These are phyloP conservation scores for Tilletia indica DNA, from an alignment of 1,284 basidiomycete genomes.

Conservation along the genomic window DNA sequence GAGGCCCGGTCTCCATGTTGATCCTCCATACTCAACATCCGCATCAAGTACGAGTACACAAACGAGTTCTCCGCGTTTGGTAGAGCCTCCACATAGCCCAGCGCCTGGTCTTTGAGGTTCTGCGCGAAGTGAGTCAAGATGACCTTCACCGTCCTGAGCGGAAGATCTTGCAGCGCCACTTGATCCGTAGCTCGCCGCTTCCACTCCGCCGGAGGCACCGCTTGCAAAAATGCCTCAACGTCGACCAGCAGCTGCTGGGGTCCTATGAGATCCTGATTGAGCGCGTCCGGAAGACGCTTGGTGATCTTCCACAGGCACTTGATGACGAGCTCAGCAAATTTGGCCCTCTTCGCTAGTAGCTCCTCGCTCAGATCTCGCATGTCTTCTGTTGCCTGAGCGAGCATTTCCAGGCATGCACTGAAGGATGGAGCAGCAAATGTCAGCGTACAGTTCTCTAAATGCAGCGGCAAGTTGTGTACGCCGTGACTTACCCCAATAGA, in stretches of 20 bases:
- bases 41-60: constrained; percentile 50
- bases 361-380: constrained; percentile 64
- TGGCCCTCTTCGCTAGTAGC: constrained; percentile 61
- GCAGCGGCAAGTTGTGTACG: background rate
- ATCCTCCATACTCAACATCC: constrained; percentile 41
- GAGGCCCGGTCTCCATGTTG: constrained; percentile 18
- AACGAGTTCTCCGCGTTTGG: constrained; percentile 46
- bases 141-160: constrained; percentile 85
- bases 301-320: constrained; percentile 99
- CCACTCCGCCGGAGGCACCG: constrained; percentile 93
- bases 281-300: constrained; percentile 85
- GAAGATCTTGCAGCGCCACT: constrained; percentile 93
- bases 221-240: constrained; percentile 89
- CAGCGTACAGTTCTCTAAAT: background rate
- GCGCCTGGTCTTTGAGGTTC: constrained; percentile 41
- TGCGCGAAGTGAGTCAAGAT: constrained; percentile 57
- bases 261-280: constrained; percentile 75
- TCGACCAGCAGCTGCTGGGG: constrained; percentile 87
- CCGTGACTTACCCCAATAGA: constrained; percentile 74
- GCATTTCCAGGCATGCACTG: constrained; percentile 75
- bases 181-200: constrained; percentile 82
- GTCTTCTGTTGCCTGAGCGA: constrained; percentile 82
- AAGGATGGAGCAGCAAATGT: constrained; percentile 24
- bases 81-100: constrained; percentile 45
- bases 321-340: constrained; percentile 90